phyloP scores from a whole-genome alignment of 768 basidiomycete species.

The Rhodotorula graminis region DNA sequence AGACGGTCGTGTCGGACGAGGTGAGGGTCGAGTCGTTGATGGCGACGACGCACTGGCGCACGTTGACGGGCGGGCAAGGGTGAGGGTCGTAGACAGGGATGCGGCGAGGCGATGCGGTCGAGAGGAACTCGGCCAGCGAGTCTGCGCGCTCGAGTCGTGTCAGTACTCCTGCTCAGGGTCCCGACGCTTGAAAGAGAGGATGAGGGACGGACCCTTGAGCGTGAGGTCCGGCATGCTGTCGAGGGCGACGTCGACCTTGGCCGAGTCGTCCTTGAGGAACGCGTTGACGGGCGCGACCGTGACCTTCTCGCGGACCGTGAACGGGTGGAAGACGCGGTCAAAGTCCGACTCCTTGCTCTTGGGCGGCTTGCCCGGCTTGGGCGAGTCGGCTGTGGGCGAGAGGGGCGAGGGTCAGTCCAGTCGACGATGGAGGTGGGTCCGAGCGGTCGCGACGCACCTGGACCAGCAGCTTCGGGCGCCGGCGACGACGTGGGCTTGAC shows the following conservation, averaged over 20 bases:
- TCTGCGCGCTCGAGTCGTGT: conserved; percentile 16
- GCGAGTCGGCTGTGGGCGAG: neutral
- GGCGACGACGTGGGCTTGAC: conserved; percentile 55
- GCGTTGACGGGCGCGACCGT: conserved; percentile 53
- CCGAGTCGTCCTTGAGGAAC: neutral
- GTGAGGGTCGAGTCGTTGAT: conserved; percentile 72
- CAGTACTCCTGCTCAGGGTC: neutral
- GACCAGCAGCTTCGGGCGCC: conserved; percentile 10
- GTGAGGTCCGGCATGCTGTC: conserved; percentile 24
- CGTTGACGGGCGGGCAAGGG: conserved; percentile 39
- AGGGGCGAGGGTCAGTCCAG: neutral
- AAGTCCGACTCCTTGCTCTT: conserved; percentile 48
- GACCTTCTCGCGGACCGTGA: conserved; percentile 68
- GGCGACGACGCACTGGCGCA: conserved; percentile 57
- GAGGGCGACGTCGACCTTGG: neutral
- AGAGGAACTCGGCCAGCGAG: conserved; percentile 29
- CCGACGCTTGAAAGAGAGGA: too few relatives aligned
- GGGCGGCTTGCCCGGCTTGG: neutral
- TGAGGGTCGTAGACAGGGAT: conserved; percentile 29
- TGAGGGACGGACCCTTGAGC: neutral
- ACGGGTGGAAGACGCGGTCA: conserved; percentile 69
- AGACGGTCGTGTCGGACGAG: conserved; percentile 63
- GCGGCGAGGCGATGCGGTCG: neutral
- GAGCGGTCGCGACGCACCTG: conserved; percentile 41
- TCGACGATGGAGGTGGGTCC: neutral